A percentile compares a stretch with the other conserved stretches of the same genome.
phyloP scores from a whole-genome alignment of 768 basidiomycete species.

The Pleurotus sapidus region DNA sequence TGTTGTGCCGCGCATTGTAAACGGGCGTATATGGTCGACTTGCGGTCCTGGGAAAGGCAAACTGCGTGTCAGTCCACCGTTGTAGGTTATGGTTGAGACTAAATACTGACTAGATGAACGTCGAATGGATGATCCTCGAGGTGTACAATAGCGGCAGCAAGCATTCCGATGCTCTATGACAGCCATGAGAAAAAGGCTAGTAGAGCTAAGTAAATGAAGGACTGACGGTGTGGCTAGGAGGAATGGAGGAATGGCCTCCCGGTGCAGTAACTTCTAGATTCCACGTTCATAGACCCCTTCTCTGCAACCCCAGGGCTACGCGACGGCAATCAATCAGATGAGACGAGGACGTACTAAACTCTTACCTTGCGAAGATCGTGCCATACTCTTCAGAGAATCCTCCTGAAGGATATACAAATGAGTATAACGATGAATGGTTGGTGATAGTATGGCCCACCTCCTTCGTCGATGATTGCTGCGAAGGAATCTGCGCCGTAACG shows the following conservation, averaged over 20 bases:
- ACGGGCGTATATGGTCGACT: slow-evolving; percentile 54
- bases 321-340: background rate
- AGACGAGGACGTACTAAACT: too few species aligned
- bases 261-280: slow-evolving; percentile 59
- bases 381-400: slow-evolving; percentile 46
- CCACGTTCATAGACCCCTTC: slow-evolving; percentile 67
- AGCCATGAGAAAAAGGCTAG: background rate
- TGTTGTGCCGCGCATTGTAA: slow-evolving; percentile 68
- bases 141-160: slow-evolving; percentile 64
- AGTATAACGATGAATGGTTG: background rate
- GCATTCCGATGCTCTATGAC: slow-evolving; percentile 72
- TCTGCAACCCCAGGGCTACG: slow-evolving; percentile 60
- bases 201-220: background rate
- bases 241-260: slow-evolving; percentile 87
- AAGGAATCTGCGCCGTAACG: slow-evolving; percentile 72
- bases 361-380: slow-evolving; percentile 44
- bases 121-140: slow-evolving; percentile 65
- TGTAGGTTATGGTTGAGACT: background rate
- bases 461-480: slow-evolving; percentile 86
- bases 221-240: slow-evolving; percentile 74
- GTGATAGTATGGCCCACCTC: slow-evolving; percentile 43
- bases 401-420: slow-evolving; percentile 24
- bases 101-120: slow-evolving; percentile 40
- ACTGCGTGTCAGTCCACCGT: background rate
- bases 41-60: slow-evolving; percentile 37